phyloP scores from a whole-genome alignment of 1,284 basidiomycete species.

The Veloboletus limbatus region DNA sequence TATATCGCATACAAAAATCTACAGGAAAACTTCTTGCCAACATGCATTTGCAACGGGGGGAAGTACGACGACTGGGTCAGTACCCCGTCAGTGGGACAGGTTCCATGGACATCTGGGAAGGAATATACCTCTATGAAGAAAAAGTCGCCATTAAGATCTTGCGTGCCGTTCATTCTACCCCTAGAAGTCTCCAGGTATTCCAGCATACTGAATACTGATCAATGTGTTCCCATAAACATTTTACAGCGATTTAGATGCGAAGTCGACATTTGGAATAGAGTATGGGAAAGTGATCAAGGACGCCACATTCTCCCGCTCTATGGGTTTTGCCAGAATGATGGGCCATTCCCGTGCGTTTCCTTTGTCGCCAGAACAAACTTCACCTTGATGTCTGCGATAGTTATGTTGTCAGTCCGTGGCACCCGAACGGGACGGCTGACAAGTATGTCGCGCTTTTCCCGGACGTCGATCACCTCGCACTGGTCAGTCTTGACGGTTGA shows the following conservation, averaged over 20 bases:
- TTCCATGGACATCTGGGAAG: constrained; percentile 51
- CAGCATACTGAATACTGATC: not conserved
- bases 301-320: constrained; percentile 54
- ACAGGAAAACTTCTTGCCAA: constrained; percentile 46
- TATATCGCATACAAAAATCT: constrained; percentile 46
- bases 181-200: constrained; percentile 41
- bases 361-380: not conserved
- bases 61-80: constrained; percentile 46
- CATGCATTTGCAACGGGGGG: constrained; percentile 47
- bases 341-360: constrained; percentile 47
- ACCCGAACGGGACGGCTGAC: constrained; percentile 49
- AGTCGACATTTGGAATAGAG: constrained; percentile 51
- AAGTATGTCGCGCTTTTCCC: constrained; percentile 42
- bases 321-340: constrained; percentile 51
- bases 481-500: constrained; percentile 34
- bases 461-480: constrained; percentile 39
- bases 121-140: constrained; percentile 49
- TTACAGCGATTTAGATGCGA: constrained; percentile 50
- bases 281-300: constrained; percentile 53
- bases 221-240: constrained; percentile 3
- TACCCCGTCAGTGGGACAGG: constrained; percentile 49
- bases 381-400: constrained; percentile 25
- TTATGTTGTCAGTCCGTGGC: constrained; percentile 58
- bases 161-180: constrained; percentile 46
- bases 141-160: constrained; percentile 57